These are phyloP conservation scores for Cucumis melo DNA, from an alignment of 306 rosid species.

Conservation along the genomic window DNA sequence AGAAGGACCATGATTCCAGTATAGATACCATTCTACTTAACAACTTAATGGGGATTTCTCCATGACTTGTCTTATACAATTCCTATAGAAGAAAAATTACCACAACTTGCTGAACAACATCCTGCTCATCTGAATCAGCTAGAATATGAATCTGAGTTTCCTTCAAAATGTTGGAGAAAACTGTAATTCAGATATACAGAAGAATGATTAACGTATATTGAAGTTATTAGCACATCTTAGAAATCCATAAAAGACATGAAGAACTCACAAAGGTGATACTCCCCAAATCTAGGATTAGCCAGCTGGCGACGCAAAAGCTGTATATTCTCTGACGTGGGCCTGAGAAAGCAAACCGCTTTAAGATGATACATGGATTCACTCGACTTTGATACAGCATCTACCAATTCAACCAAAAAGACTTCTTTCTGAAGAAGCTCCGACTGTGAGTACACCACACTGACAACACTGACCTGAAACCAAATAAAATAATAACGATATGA, in stretches of 20 bases:
- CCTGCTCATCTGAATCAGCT: slow-evolving; percentile 96
- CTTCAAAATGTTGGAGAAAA: slow-evolving; percentile 96
- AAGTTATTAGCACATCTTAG: background rate
- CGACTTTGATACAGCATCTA: slow-evolving; percentile 68
- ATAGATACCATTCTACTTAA: background rate
- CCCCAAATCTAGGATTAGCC: slow-evolving; percentile 81
- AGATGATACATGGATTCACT: slow-evolving; percentile 87
- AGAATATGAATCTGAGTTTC: slow-evolving; percentile 76
- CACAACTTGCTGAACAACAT: slow-evolving; percentile 92
- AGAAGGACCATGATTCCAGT: background rate
- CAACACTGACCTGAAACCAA: slow-evolving; percentile 65
- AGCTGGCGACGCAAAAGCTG: slow-evolving; percentile 70
- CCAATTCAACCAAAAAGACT: slow-evolving; percentile 82
- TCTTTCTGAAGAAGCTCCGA: slow-evolving; percentile 89
- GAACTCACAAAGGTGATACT: slow-evolving; percentile 81
- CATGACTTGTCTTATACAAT: background rate
- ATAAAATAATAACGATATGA: background rate
- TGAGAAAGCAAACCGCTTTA: slow-evolving; percentile 79
- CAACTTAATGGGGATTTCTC: background rate
- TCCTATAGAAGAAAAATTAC: slow-evolving; percentile 25
- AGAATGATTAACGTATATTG: slow-evolving; percentile 31
- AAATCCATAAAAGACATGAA: background rate
- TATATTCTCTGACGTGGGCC: slow-evolving; percentile 75
- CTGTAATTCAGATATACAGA: slow-evolving; percentile 50
- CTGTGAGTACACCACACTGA: slow-evolving; percentile 87